A percentile compares a stretch with the other conserved stretches of the same genome.
Evolutionary conservation across 768 basidiomycete genomes (phyloP).

Genomic region (Macrolepiota dolichaula): DNA sequence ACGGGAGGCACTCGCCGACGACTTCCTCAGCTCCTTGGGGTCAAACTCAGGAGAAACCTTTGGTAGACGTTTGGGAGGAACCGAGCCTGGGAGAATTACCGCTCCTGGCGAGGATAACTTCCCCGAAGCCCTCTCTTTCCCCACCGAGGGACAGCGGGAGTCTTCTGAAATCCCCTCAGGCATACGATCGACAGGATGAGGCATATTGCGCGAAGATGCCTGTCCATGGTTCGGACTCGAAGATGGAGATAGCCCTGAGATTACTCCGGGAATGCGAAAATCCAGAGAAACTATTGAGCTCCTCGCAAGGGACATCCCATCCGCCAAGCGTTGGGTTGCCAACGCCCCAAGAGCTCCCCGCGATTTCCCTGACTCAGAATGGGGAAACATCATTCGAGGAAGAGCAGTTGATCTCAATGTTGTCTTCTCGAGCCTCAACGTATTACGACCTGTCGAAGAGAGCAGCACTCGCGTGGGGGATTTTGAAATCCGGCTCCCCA

Average conservation of each 20-base stretch:
- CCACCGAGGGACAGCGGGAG: too few species aligned
- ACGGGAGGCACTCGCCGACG: too few species aligned
- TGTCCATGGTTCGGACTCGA: neutral
- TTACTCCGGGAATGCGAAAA: neutral
- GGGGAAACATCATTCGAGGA: neutral
- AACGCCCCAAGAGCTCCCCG: neutral
- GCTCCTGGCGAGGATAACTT: too few species aligned
- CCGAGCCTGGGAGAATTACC: too few species aligned
- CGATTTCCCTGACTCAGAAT: neutral
- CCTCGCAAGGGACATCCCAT: neutral
- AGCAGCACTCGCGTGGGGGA: neutral
- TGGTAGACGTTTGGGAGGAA: too few species aligned
- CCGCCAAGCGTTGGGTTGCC: neutral
- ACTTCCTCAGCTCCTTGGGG: too few species aligned
- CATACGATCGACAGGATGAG: too few species aligned
- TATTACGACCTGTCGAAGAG: neutral
- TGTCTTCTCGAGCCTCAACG: neutral
- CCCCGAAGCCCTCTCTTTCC: too few species aligned
- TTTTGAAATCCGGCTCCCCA: neutral
- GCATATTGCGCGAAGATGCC: too few species aligned
- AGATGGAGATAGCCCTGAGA: neutral
- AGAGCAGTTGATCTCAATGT: neutral
- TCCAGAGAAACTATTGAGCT: neutral
- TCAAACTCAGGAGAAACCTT: too few species aligned
- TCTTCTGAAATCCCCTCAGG: too few species aligned